Conservation (phyloP, 1,139 yeast species). For the Taiozyma onychis region DNA sequence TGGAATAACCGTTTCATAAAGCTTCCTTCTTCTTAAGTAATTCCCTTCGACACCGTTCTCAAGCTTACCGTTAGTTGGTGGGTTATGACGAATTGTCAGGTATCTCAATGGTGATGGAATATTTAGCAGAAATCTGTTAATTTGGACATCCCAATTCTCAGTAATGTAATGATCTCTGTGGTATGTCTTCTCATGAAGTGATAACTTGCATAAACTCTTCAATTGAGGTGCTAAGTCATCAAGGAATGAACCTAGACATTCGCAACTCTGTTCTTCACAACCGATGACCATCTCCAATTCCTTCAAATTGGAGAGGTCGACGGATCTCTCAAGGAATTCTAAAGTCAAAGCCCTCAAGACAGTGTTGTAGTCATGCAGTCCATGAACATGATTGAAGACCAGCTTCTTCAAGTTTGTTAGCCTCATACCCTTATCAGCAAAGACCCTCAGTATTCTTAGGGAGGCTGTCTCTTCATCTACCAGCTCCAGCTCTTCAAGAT, state of each 20-base stretch:
- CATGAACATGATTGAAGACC: conserved; percentile 37
- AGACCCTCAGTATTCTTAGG: conserved; percentile 26
- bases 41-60: conserved; percentile 70
- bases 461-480: conserved; percentile 33
- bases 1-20: conserved; percentile 47
- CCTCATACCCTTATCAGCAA: conserved; percentile 20
- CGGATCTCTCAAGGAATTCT: conserved; percentile 22
- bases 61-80: conserved; percentile 42
- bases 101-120: conserved; percentile 32
- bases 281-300: conserved; percentile 38
- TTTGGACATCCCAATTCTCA: conserved; percentile 51
- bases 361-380: conserved; percentile 31
- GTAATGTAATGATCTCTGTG: conserved; percentile 43
- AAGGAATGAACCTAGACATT: conserved; percentile 38
- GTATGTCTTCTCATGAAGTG: conserved; percentile 42
- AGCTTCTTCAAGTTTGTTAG: conserved; percentile 25
- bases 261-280: conserved; percentile 40
- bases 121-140: conserved; percentile 38
- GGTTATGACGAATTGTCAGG: conserved; percentile 45
- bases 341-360: conserved; percentile 26
- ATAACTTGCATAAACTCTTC: conserved; percentile 31
- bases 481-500: conserved; percentile 5
- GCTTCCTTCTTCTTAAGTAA: conserved; percentile 48
- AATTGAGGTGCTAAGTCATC: conserved; percentile 27
- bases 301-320: conserved; percentile 28